These are phyloP conservation scores for Bauhinia variegata DNA, from an alignment of 306 rosid species.

Conservation along the genomic window DNA sequence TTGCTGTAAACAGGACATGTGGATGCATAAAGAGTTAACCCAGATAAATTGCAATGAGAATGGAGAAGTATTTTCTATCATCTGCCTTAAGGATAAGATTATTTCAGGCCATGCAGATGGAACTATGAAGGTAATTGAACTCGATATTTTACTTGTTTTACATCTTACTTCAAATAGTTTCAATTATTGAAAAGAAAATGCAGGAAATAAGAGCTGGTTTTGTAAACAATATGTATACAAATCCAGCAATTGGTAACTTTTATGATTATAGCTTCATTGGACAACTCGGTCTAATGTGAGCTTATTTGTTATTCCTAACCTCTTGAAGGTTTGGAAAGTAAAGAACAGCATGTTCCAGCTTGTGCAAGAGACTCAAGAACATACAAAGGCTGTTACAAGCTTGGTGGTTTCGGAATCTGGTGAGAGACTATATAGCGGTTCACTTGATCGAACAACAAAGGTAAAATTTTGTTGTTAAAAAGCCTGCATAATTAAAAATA, in stretches of 20 bases:
- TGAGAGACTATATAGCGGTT: conserved; percentile 79
- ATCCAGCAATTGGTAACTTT: conserved; percentile 15
- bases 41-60: conserved; percentile 83
- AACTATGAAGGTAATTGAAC: conserved; percentile 71
- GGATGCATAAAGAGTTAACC: conserved; percentile 79
- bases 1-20: conserved; percentile 60
- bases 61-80: conserved; percentile 77
- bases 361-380: conserved; percentile 71
- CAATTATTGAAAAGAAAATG: not conserved
- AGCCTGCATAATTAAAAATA: no score
- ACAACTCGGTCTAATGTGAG: conserved; percentile 12
- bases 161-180: conserved; percentile 4
- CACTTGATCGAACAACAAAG: conserved; percentile 80
- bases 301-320: conserved; percentile 26
- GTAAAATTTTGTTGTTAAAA: conserved; percentile 30
- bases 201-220: not conserved
- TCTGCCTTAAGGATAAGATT: conserved; percentile 58
- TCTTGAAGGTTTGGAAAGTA: conserved; percentile 75
- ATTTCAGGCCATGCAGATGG: conserved; percentile 97
- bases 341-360: conserved; percentile 70
- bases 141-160: no score
- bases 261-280: conserved; percentile 21
- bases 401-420: conserved; percentile 58
- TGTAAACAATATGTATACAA: no score
- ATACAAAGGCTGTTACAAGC: conserved; percentile 73